These are phyloP conservation scores for Xanthoparmelia taractica DNA, from an alignment of 495 filamentous ascomycete species.

Conservation along the genomic window DNA sequence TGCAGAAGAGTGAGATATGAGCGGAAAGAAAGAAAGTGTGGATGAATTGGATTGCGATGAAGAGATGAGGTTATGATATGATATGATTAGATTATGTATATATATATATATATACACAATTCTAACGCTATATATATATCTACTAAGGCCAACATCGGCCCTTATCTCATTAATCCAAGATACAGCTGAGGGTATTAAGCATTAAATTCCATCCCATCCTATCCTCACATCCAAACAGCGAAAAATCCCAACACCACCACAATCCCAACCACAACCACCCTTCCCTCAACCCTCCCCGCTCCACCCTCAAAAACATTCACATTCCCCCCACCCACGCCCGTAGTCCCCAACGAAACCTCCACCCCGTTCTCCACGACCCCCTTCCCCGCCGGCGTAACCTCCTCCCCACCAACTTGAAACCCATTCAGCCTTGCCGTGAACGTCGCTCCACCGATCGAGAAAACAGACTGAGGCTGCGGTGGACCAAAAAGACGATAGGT, in stretches of 20 bases:
- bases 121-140: neutral
- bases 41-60: neutral
- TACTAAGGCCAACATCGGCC: neutral
- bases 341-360: neutral
- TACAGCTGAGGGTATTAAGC: too few species aligned
- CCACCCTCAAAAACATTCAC: neutral
- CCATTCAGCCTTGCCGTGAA: too few species aligned
- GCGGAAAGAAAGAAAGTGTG: too few species aligned
- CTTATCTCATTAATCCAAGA: too few species aligned
- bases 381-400: neutral
- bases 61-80: neutral
- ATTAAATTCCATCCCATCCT: neutral
- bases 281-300: neutral
- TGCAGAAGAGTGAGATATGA: too few species aligned
- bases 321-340: neutral
- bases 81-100: too few species aligned
- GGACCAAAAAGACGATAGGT: neutral
- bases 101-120: slow-evolving; percentile 3
- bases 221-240: neutral
- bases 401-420: too few species aligned
- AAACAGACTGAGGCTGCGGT: neutral
- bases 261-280: neutral
- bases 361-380: neutral
- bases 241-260: neutral
- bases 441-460: too few species aligned